Base-by-base conservation (phyloP, 805 yeast genomes). In the Candida methanosorbosa region DNA sequence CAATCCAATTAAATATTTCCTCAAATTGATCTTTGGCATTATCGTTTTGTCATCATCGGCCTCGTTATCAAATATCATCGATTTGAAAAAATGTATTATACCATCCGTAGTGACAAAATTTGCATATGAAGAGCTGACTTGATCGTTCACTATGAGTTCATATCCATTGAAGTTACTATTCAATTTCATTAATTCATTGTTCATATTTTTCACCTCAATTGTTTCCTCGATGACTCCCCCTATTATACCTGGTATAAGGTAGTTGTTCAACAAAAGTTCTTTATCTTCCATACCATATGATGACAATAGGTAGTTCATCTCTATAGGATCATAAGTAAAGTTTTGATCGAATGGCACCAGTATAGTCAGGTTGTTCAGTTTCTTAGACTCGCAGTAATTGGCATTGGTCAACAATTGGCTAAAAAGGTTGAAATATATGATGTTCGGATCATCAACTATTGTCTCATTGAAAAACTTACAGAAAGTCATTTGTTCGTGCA, bases 1-100 rank as follows among this genome's bases (percentile, higher is more conserved):
- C 29, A 77, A 50, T 0, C 83, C 86, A 34, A 72, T 59, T 3
- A 81, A 52, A 43, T 75, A 70, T 48, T 75, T 79, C 42, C 75
- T 64, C 1, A 75, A 72, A 22, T 75, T 74, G 44, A 75, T 71
- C 2, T 40, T 23, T 0, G 63, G 56, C 41, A 52, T 19, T 2
- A n/a, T 31, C 13, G 34, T 27, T 9, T 40, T 32, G n/a, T n/a
- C n/a, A n/a, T n/a, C n/a, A 14, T 39, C 12, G 18, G 39, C 33
- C 42, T 37, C 20, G 57, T 33, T 12, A 19, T 40, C 33, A 36
- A 57, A 43, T 14, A 54, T 33, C 7, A 57, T 35, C 13, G 55
- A 43, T 17, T 63, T 56, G 46, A 70, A 75, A 17, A 68, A 44
- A 48, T 78, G 80, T 1, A 70, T 49, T 1, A 79, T 34, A 0